These are phyloP conservation scores for Marasmius fiardii DNA, from an alignment of 1,284 basidiomycete species.

Conservation along the genomic window DNA sequence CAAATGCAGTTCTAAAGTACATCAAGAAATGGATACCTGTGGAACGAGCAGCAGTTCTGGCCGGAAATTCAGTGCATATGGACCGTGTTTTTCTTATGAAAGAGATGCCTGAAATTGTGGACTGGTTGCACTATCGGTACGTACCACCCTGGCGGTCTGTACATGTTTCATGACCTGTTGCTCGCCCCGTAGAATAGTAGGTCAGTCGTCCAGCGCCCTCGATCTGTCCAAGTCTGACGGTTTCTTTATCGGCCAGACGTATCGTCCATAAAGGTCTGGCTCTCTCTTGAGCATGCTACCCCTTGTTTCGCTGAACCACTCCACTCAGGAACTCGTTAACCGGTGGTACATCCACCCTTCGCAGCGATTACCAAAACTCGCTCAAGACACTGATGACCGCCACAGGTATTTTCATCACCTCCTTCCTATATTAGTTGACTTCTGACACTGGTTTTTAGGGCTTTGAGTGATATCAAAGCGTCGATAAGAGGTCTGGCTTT, in stretches of 20 bases:
- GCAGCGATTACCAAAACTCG: constrained; percentile 23
- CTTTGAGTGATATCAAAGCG: constrained; percentile 71
- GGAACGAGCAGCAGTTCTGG: constrained; percentile 60
- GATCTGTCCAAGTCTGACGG: background rate
- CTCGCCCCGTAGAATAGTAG: constrained; percentile 49
- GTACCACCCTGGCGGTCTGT: background rate
- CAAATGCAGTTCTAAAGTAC: constrained; percentile 58
- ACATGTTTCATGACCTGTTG: background rate
- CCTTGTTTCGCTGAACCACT: constrained; percentile 4
- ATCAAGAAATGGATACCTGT: constrained; percentile 74
- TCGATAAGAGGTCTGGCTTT: constrained; percentile 63
- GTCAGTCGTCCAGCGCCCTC: constrained; percentile 31
- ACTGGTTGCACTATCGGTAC: constrained; percentile 82
- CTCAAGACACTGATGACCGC: constrained; percentile 46
- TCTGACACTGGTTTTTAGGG: constrained; percentile 37
- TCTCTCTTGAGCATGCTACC: background rate
- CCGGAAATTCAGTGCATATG: constrained; percentile 79
- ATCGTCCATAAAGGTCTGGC: constrained; percentile 69
- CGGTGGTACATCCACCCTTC: constrained; percentile 61
- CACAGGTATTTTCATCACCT: constrained; percentile 21
- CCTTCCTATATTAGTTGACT: constrained; percentile 2
- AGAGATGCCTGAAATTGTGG: constrained; percentile 72
- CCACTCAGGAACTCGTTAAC: constrained; percentile 60
- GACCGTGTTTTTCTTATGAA: constrained; percentile 70
- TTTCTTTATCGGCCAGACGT: constrained; percentile 49